Percentiles rank a stretch among this genome's conserved stretches.
phyloP scores from a whole-genome alignment of 2,329 filamentous ascomycete species.

The Nothopassalora personata region DNA sequence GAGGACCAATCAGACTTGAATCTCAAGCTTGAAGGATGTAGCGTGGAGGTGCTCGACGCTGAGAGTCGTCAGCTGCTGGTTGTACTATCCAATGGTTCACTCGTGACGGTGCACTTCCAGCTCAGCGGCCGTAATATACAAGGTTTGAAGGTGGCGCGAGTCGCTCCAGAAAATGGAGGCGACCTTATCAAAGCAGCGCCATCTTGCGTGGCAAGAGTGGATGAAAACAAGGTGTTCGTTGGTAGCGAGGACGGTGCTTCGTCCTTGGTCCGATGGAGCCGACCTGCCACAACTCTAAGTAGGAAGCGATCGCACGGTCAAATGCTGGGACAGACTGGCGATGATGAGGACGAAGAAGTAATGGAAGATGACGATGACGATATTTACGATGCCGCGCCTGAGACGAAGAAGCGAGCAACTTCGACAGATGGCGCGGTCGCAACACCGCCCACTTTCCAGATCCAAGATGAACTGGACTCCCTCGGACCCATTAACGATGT shows the following conservation, averaged over 20 bases:
- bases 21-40: slow-evolving; percentile 74
- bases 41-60: slow-evolving; percentile 68
- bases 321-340: slow-evolving; percentile 47
- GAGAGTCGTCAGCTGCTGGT: slow-evolving; percentile 82
- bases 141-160: slow-evolving; percentile 66
- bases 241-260: slow-evolving; percentile 83
- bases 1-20: slow-evolving; percentile 77
- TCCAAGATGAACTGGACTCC: slow-evolving; percentile 72
- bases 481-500: slow-evolving; percentile 75
- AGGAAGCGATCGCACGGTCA: slow-evolving; percentile 61
- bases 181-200: slow-evolving; percentile 55
- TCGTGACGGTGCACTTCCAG: slow-evolving; percentile 73
- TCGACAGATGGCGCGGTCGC: slow-evolving; percentile 43
- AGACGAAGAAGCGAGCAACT: slow-evolving; percentile 36
- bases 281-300: slow-evolving; percentile 53
- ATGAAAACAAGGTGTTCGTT: slow-evolving; percentile 68
- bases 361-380: slow-evolving; percentile 56
- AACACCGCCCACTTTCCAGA: slow-evolving; percentile 60
- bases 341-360: slow-evolving; percentile 52
- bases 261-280: slow-evolving; percentile 71
- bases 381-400: slow-evolving; percentile 56
- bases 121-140: slow-evolving; percentile 90
- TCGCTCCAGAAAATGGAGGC: slow-evolving; percentile 61
- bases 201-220: slow-evolving; percentile 65
- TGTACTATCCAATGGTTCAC: slow-evolving; percentile 66